Base-by-base conservation (phyloP, 306 rosid genomes). In the Erythrophleum fordii region DNA sequence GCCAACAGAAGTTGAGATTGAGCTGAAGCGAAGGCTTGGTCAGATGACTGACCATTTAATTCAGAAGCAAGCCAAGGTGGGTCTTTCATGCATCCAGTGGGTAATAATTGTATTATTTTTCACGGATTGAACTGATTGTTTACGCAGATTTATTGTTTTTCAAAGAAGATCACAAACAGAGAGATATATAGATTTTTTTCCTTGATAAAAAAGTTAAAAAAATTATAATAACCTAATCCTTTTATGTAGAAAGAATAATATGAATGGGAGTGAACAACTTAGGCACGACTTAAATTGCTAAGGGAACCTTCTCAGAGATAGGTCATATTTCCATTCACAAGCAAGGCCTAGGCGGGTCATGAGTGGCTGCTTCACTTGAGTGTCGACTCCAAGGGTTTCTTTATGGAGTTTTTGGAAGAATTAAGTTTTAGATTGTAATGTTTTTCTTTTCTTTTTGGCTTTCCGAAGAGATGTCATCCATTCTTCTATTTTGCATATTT, bases 11-110 rank as follows among this genome's bases (percentile, higher is more conserved):
- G 85, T 93, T 75, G 99, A 95, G 84, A 70, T 89, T 77, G 97
- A 93, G 93, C 91, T 95, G 77, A 87, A 90, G 89, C 91, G 88
- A 81, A 92, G 97, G 89, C 96, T 95, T 86, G 80, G 82, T 68
- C 99, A 90, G 86, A 88, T 95, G 97, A 95, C 99, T 73, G 98
- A 95, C 64, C 98, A 95, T 92, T 93, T 95, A 85, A 95, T 95
- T 83, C 97, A 89, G 79, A 95, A 89, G 85, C 99, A 95, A 88
- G 86, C 96, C 49, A 94, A 95, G 99, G 99, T 91, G 72, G 69
- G 85, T 71, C 77, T 72, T 85, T 61, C 66, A 44, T 61, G 45
- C 51, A 51, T 79, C 75, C 67, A 45, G n/a, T 76, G 16, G 25
- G 26, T 5, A 53, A 6, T n/a, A 20, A 1, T n/a, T 0, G 60